Evolutionary conservation across 202 grass and related monocot species (phyloP), one percentile per base, ranked within the genome.

Genomic region (Zizania palustris): DNA sequence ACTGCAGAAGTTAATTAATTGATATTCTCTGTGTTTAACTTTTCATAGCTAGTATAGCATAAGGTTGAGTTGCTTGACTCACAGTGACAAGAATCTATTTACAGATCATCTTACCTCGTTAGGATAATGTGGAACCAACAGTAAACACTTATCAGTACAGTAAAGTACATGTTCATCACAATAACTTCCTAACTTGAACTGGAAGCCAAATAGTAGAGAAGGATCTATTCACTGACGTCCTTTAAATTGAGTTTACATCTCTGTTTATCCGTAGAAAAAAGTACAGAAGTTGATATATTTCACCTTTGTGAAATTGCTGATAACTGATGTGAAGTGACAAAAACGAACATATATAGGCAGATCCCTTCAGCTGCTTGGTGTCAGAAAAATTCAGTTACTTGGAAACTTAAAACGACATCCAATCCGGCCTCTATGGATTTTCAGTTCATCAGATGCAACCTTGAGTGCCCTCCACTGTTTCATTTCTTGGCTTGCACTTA

Each of bases 261-360:
- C 44, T 53, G 51, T 68, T 63, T 74, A 79, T 78, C 54, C 63
- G 68, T 55, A 28, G 2, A 83, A 48, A 74, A n/a, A 53, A 45
- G n/a, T 48, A 67, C 21, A 66, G 44, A 38, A 73, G 37, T 68
- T 56, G 48, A 74, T 33, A 79, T 7, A 67, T 69, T 68, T 28
- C 28, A 78, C 44, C 6, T 0, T 69, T 58, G 48, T 37, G 18
- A 82, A 77, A 45, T 18, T 43, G 13, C 39, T 1, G 4, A 67
- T 60, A 28, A 28, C 28, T 28, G 28, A 28, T 28, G 36, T 59
- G 65, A 57, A 20, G 64, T 53, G 36, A 55, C 9, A 9, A 9
- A 37, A 67, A 11, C 42, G 50, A 60, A 62, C 46, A 62, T 46
- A 62, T 39, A 62, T 46, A 56, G 54, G 56, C 74, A 87, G 74